A percentile compares a stretch with the other conserved stretches of the same genome.
phyloP scores from a whole-genome alignment of 805 yeast genomes.

The Scheffersomyces coipomensis region DNA sequence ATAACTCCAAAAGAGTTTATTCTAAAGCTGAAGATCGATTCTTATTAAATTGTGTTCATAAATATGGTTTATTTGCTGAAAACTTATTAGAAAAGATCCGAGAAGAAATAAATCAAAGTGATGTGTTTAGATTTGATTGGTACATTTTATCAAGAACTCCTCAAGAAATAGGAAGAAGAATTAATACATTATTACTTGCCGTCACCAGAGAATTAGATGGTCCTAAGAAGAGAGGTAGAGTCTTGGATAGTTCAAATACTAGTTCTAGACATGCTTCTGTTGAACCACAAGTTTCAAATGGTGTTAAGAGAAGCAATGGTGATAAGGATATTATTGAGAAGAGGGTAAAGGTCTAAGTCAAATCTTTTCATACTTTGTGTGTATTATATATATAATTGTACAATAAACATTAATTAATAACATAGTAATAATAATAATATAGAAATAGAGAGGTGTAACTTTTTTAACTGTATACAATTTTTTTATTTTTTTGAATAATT shows the following conservation, averaged over 20 bases:
- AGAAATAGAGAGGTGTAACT: too few species aligned
- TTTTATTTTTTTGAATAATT: too few species aligned
- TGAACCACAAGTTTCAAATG: conserved; percentile 22
- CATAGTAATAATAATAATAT: too few species aligned
- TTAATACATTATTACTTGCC: conserved; percentile 64
- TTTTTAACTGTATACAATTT: too few species aligned
- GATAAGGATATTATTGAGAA: not conserved
- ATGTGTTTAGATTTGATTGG: conserved; percentile 71
- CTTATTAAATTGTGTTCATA: conserved; percentile 57
- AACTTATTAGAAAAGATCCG: conserved; percentile 63
- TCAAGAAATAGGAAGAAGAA: conserved; percentile 69
- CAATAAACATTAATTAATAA: too few species aligned
- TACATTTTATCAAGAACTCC: conserved; percentile 68
- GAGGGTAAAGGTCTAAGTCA: not conserved
- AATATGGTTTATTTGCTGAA: conserved; percentile 61
- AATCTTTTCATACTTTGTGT: too few species aligned
- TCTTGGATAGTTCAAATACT: conserved; percentile 17
- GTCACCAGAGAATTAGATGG: conserved; percentile 70
- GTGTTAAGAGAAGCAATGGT: conserved; percentile 4
- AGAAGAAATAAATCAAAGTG: conserved; percentile 59
- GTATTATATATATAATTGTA: not conserved
- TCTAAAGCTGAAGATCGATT: conserved; percentile 71
- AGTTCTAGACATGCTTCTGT: conserved; percentile 34
- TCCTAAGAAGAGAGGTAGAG: conserved; percentile 45
- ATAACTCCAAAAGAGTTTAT: conserved; percentile 73